Evolutionary conservation across 352 stramenopile genomes (phyloP).

Genomic region (Globisporangium barbulae): DNA sequence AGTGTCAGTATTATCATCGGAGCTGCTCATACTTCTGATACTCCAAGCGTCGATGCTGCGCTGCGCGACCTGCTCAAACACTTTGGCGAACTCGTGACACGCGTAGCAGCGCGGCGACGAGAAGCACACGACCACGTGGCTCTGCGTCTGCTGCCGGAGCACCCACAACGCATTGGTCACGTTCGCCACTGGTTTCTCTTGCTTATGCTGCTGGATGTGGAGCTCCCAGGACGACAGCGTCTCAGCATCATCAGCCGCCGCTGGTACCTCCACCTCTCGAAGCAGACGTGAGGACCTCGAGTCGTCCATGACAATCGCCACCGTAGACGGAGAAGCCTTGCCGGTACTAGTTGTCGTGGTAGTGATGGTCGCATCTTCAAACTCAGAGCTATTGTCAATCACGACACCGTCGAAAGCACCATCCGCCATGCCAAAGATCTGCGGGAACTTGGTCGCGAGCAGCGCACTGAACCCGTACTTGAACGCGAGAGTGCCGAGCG

Average conservation of each 20-base stretch:
- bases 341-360: background rate
- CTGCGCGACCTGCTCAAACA: constrained; percentile 17
- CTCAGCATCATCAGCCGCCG: background rate
- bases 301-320: background rate
- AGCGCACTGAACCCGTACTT: constrained; percentile 3
- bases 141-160: background rate
- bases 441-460: constrained; percentile 5
- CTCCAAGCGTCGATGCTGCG: background rate
- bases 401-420: background rate
- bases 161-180: background rate
- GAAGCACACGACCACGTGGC: constrained; percentile 20
- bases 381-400: background rate
- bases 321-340: background rate
- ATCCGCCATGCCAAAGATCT: constrained; percentile 1
- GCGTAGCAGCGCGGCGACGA: constrained; percentile 19
- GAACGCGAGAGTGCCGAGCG: constrained; percentile 12
- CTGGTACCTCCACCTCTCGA: background rate
- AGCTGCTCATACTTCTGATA: background rate
- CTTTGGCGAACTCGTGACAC: constrained; percentile 16
- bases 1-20: background rate
- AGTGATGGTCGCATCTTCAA: background rate
- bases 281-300: background rate
- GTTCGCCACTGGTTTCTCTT: background rate
- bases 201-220: background rate
- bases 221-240: constrained; percentile 15